A percentile compares a stretch with the other conserved stretches of the same genome.
Conservation (phyloP, 768 basidiomycete genomes). For the Pleurotus cornucopiae region DNA sequence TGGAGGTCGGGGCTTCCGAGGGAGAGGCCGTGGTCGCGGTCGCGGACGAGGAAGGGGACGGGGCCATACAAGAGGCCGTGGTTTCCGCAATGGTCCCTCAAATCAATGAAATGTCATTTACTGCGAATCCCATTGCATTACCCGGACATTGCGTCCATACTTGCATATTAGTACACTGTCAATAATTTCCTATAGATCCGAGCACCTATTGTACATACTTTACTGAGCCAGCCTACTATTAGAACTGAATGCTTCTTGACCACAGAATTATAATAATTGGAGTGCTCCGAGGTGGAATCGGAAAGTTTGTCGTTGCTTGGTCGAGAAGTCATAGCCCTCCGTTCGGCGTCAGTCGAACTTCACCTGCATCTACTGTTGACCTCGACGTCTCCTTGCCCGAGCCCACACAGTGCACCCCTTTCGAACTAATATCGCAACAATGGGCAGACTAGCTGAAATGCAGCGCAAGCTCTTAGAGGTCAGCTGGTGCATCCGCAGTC, state of each 20-base stretch:
- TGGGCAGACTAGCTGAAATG: slow-evolving; percentile 97
- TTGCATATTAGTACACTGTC: slow-evolving; percentile 6
- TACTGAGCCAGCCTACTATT: too few relatives aligned
- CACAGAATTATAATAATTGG: too few relatives aligned
- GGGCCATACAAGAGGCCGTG: slow-evolving; percentile 33
- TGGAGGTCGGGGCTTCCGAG: slow-evolving; percentile 13
- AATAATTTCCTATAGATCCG: not conserved
- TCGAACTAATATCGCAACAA: slow-evolving; percentile 28
- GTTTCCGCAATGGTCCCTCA: slow-evolving; percentile 24
- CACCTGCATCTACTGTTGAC: slow-evolving; percentile 10
- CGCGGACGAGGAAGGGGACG: slow-evolving; percentile 34
- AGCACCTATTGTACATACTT: slow-evolving; percentile 1
- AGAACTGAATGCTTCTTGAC: too few relatives aligned
- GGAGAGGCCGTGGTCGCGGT: slow-evolving; percentile 26
- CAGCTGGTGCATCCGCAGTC: slow-evolving; percentile 9
- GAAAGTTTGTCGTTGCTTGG: not conserved
- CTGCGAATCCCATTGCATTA: too few relatives aligned
- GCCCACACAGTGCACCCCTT: not conserved
- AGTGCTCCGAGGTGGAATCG: too few relatives aligned
- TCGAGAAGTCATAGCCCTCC: not conserved
- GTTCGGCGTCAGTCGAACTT: not conserved
- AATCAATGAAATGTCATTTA: slow-evolving; percentile 16
- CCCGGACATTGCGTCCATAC: not conserved
- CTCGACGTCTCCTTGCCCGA: not conserved
- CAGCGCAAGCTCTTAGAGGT: slow-evolving; percentile 84